Base-by-base conservation (phyloP, 108 stramenopile genomes). In the Stephanodiscus minutulus region DNA sequence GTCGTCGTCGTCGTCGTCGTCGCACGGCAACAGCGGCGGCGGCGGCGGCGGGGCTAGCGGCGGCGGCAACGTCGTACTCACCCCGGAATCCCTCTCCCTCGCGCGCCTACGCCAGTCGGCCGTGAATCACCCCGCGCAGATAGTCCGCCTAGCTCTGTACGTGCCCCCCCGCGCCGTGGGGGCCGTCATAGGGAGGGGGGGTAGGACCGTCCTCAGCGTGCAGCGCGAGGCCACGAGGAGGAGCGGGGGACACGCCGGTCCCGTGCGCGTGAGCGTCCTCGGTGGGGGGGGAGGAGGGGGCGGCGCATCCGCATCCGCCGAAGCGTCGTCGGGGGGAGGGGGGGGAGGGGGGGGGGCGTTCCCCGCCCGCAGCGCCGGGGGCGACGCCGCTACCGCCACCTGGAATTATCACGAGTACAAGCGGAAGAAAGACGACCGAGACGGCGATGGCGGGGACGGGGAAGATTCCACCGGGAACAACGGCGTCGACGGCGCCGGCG, bases 151-250 rank as follows among this genome's bases (percentile, higher is more conserved):
- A 9, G 87, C 92, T 0, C 39, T 86, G 20, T 94, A 94, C 81
- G 87, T 94, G 43, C 88, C 92, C n/a, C 84, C 90, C 21, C 47
- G 62, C 44, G 52, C 78, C n/a, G 85, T 94, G 1, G 92, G 92
- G 0, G 87, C 90, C 29, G 79, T 94, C 35, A 91, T 94, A 71
- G 92, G 92, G 28, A 79, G 88, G 22, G 64, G 85, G 17, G 92
- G 92, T 52, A 53, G 59, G 47, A 89, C 85, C 11, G 85, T 94
- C 47, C 74, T 85, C 11, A 73, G 58, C 12, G 66, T 94, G 31
- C 92, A 94, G 76, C 70, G 80, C 46, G 74, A 83, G 35, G 92
- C 92, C 27, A 81, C 76, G 61, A 37, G 63, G 36, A 69, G 53
- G 61, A 70, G 77, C 46, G 46, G 63, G 11, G 70, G 74, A 47